Conservation (phyloP, 192 early-diverging fungal genomes). For the Backusella tuberculispora region DNA sequence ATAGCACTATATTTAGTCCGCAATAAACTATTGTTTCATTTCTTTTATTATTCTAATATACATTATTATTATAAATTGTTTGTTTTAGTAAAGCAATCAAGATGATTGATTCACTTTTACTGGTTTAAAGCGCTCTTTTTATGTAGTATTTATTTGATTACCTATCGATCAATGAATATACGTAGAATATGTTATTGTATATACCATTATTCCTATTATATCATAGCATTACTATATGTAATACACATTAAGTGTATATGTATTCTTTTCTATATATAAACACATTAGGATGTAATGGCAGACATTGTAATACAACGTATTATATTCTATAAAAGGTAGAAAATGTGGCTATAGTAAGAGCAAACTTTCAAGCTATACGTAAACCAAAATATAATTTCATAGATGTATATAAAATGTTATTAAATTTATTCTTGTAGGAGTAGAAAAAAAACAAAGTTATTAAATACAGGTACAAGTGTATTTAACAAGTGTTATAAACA, state of each 20-base stretch:
- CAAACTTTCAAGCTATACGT: not conserved
- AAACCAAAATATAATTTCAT: not conserved
- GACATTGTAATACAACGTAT: conserved; percentile 5
- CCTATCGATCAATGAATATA: not conserved
- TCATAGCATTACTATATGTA: not conserved
- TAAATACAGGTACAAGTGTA: conserved; percentile 7
- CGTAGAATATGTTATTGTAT: no score
- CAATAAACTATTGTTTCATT: conserved; percentile 6
- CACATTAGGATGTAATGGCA: not conserved
- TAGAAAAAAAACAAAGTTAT: conserved; percentile 4
- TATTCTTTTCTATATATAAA: conserved; percentile 7
- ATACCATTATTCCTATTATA: no score
- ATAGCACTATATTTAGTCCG: not conserved
- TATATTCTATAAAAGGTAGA: not conserved
- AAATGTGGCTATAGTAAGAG: not conserved
- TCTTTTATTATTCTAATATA: not conserved
- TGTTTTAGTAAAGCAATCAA: not conserved
- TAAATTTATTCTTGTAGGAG: not conserved
- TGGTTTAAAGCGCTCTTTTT: not conserved
- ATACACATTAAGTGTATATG: not conserved
- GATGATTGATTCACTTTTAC: not conserved
- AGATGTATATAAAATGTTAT: no score
- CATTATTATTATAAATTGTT: not conserved
- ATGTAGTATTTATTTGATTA: not conserved
- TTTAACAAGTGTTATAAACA: conserved; percentile 11